Evolutionary conservation across 148 eudicot species (phyloP), one percentile per base, ranked within the genome.

Genomic region (Chenopodium suecicum): DNA sequence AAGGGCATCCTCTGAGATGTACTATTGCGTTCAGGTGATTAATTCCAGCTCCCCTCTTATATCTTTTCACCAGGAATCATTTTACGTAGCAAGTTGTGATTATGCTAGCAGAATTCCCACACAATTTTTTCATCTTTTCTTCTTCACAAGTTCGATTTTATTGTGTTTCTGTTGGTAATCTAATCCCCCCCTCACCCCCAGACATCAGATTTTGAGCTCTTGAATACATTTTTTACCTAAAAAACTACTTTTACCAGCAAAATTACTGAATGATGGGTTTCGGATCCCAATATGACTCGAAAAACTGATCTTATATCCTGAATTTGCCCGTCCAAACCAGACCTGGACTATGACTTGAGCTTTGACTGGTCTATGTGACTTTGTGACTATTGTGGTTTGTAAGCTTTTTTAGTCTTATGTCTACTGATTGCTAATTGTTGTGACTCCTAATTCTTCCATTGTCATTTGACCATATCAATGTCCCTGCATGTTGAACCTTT

Each of bases 11-110:
- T 80, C 86, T 17, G 86, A 80, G 68, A 75, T 77, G 34, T 97
- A 97, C 89, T 94, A 90, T 87, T 97, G 99, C 90, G 90, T 97
- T 93, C 99, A 92, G 97, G 99, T 94, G 27, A 86, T 80, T 41
- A 52, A 56, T 47, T 70, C 54, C 31, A 6, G 44, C 48, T 75
- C 13, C 25, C 25, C 54, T 4, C 12, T 3, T 17, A 2, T 50
- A 11, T 7, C 32, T 46, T 78, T 22, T 29, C 7, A 20, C 58
- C 47, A 8, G 41, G 73, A 17, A 27, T 19, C 3, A 0, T 68
- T 19, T 48, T 50, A 67, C 11, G 29, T 22, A 41, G 8, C 6
- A 34, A 14, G 12, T 20, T 10, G 4, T 37, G 13, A 23, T 1
- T 46, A 7, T 44, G 22, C 37, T 78, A 2, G 73, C 62, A 66